These are phyloP conservation scores for Candida corydali DNA, from an alignment of 805 yeast species.

Conservation along the genomic window DNA sequence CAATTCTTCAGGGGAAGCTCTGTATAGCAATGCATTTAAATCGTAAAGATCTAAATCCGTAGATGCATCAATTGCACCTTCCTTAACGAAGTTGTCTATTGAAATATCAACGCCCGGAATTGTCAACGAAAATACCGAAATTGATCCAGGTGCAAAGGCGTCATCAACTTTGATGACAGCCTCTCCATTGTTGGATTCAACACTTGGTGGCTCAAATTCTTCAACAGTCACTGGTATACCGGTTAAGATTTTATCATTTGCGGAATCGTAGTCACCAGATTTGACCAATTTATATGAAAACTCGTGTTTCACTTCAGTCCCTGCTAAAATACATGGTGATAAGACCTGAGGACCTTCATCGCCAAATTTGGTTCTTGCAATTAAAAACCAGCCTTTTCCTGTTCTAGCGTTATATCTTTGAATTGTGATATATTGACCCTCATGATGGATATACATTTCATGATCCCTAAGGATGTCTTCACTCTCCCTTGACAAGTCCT, in stretches of 20 bases:
- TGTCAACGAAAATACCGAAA: slow-evolving; percentile 73
- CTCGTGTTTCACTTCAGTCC: slow-evolving; percentile 53
- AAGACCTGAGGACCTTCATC: slow-evolving; percentile 47
- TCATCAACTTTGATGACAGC: slow-evolving; percentile 57
- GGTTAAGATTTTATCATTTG: slow-evolving; percentile 40
- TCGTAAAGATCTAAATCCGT: slow-evolving; percentile 57
- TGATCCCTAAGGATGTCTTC: slow-evolving; percentile 54
- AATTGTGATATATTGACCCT: slow-evolving; percentile 86
- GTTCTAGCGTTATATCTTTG: slow-evolving; percentile 80
- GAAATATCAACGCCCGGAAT: slow-evolving; percentile 62
- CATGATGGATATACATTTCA: slow-evolving; percentile 93
- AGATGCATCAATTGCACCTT: slow-evolving; percentile 77
- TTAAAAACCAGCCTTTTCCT: slow-evolving; percentile 84
- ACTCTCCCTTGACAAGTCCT: slow-evolving; percentile 50
- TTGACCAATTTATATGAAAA: slow-evolving; percentile 56
- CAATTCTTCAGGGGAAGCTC: slow-evolving; percentile 83
- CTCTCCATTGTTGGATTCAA: slow-evolving; percentile 43
- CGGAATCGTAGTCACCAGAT: slow-evolving; percentile 44
- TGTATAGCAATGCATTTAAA: slow-evolving; percentile 69
- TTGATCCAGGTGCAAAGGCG: slow-evolving; percentile 82
- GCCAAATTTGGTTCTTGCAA: slow-evolving; percentile 79
- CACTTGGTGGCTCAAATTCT: slow-evolving; percentile 46
- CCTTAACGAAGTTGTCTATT: slow-evolving; percentile 62
- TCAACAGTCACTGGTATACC: slow-evolving; percentile 65
- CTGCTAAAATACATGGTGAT: slow-evolving; percentile 55